Base-by-base conservation (phyloP, 2,329 filamentous ascomycete genomes). In the Aspergillus thermomutatus region DNA sequence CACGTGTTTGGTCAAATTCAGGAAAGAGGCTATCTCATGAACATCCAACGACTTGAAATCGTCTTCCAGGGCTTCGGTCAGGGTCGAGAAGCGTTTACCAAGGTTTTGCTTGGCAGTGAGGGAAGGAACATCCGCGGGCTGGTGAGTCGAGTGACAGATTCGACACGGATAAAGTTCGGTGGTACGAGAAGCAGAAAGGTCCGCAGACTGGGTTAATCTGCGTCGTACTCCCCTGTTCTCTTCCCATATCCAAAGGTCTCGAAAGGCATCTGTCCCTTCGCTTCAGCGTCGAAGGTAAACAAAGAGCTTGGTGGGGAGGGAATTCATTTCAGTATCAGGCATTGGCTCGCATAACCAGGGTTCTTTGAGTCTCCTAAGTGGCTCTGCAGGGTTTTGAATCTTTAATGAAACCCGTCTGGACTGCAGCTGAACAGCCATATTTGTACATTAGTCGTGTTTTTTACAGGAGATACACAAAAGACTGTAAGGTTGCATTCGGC, bases 111-210 rank as follows among this genome's bases (percentile, higher is more conserved):
- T 75, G 92, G 93, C 37, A 87, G 82, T 23, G 93, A 99, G 74
- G 94, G 94, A 56, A 87, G 85, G 70, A 74, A 86, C 66, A 76
- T 97, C 63, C 84, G 91, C 64, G 79, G 83, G 31, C 86, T 89
- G 78, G 89, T 99, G 63, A 80, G 85, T 45, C 87, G 87, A 66
- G 89, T 99, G 59, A 87, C 90, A 31, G 94, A 99, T 77, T 82
- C 86, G 43, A 97, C 93, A 54, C 89, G 89, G 68, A 76, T 97
- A 75, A 99, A 99, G 81, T 96, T 97, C 81, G 94, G 92, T 77
- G 95, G 94, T 70, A 91, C 90, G 41, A 90, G 92, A 76, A 93
- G 91, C 79, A 84, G 83, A 74, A 90, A 87, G 73, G 88, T 87
- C 41, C 92, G 92, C 77, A 88, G 94, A 79, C 77, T 97, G 79